Evolutionary conservation across 768 basidiomycete genomes (phyloP).

Genomic region (Termitomyces sp.): DNA sequence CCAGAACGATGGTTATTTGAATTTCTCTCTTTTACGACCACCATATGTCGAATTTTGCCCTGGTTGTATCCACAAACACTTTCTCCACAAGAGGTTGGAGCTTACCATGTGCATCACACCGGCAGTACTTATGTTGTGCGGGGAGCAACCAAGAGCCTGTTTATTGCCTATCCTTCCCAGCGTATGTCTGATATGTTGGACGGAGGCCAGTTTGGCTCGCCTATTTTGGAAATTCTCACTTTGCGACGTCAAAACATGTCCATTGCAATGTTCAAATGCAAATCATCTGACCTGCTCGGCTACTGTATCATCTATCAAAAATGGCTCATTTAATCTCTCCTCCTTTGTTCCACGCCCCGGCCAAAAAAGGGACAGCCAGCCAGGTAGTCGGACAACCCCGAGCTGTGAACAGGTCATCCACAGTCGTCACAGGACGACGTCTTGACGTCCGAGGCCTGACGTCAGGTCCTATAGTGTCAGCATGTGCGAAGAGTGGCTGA

Average conservation of each 20-base stretch:
- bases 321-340: neutral
- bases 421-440: slow-evolving; percentile 4
- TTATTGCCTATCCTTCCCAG: neutral
- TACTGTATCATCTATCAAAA: neutral
- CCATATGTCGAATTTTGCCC: too few relatives aligned
- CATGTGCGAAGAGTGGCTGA: neutral
- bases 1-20: neutral
- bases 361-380: slow-evolving; percentile 12
- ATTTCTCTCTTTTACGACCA: neutral
- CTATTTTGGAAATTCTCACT: neutral
- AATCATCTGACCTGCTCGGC: neutral
- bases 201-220: neutral
- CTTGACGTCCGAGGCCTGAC: slow-evolving; percentile 6
- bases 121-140: too few relatives aligned
- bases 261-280: neutral
- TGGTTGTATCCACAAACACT: neutral
- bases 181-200: too few relatives aligned
- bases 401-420: neutral
- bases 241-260: neutral
- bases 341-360: neutral
- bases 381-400: slow-evolving; percentile 19
- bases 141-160: neutral
- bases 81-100: neutral
- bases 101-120: too few relatives aligned
- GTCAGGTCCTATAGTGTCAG: neutral